Percentiles rank a stretch among this genome's conserved stretches.
phyloP scores from a whole-genome alignment of 2,329 filamentous ascomycete species.

The Cordyceps militaris region DNA sequence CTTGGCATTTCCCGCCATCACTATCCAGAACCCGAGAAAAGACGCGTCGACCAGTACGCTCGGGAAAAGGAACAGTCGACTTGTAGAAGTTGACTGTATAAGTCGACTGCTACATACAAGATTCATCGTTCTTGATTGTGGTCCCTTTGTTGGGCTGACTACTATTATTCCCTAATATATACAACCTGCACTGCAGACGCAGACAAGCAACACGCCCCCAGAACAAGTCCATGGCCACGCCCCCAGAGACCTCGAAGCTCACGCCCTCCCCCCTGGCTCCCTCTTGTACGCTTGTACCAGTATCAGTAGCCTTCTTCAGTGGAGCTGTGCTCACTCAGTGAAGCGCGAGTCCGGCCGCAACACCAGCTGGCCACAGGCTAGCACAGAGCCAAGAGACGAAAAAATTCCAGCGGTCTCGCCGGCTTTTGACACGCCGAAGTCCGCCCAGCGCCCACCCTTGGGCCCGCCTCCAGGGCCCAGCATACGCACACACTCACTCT shows the following conservation, averaged over 20 bases:
- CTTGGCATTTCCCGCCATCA: background rate
- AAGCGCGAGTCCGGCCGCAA: background rate
- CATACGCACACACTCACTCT: background rate
- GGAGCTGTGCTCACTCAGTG: slow-evolving; percentile 1
- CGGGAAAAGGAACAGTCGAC: no score
- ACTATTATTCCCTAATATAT: background rate
- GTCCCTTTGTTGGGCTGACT: slow-evolving; percentile 2
- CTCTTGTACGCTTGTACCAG: no score
- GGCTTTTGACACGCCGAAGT: slow-evolving; percentile 7
- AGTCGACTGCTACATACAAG: background rate
- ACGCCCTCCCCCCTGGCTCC: background rate
- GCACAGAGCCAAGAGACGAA: background rate
- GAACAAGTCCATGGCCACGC: background rate
- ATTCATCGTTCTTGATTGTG: background rate
- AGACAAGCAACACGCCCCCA: background rate
- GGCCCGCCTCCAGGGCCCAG: background rate
- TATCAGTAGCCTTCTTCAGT: slow-evolving; percentile 3
- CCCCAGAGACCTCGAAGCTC: background rate
- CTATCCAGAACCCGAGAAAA: background rate
- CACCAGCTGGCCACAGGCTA: background rate
- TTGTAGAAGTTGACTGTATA: no score
- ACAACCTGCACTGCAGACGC: background rate
- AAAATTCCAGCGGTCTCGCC: slow-evolving; percentile 2
- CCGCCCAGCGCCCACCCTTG: background rate
- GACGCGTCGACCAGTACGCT: background rate